phyloP scores from a whole-genome alignment of 2,329 filamentous ascomycete species.

The Exserohilum rostratum region DNA sequence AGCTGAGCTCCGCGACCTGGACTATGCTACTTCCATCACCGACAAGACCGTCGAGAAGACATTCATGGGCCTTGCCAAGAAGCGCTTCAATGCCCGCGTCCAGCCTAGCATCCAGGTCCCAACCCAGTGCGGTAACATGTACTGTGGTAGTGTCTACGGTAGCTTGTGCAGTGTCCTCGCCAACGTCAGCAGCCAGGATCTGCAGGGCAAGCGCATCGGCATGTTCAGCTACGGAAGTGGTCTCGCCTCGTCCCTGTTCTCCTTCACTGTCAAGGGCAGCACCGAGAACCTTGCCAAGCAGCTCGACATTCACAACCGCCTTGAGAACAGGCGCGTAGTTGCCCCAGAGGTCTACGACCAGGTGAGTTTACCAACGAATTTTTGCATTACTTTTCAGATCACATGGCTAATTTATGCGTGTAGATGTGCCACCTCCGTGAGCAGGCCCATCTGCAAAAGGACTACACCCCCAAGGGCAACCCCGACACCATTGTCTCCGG shows the following conservation, averaged over 20 bases:
- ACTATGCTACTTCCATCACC: slow-evolving; percentile 55
- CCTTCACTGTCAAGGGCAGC: slow-evolving; percentile 55
- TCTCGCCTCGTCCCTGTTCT: slow-evolving; percentile 59
- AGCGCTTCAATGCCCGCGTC: slow-evolving; percentile 57
- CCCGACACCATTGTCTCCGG: slow-evolving; percentile 54
- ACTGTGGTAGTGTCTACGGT: slow-evolving; percentile 59
- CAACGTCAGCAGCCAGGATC: slow-evolving; percentile 53
- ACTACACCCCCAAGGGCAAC: slow-evolving; percentile 54
- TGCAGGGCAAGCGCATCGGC: slow-evolving; percentile 58
- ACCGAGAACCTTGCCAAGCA: slow-evolving; percentile 55
- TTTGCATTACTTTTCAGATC: slow-evolving; percentile 19
- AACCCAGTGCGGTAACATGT: slow-evolving; percentile 63
- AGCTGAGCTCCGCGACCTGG: slow-evolving; percentile 54
- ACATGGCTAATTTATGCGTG: slow-evolving; percentile 30
- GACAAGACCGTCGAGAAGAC: slow-evolving; percentile 62
- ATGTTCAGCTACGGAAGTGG: slow-evolving; percentile 61
- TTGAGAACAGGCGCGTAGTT: slow-evolving; percentile 54
- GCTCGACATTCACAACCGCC: slow-evolving; percentile 54
- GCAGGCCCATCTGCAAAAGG: slow-evolving; percentile 58
- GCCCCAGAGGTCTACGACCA: slow-evolving; percentile 57
- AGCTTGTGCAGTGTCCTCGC: slow-evolving; percentile 56
- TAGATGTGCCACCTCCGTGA: slow-evolving; percentile 61
- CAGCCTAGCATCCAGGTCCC: slow-evolving; percentile 58
- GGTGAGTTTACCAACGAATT: slow-evolving; percentile 33
- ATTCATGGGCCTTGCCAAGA: slow-evolving; percentile 59